Evolutionary conservation across 805 yeast genomes (phyloP).

Genomic region (Yarrowia sp.): DNA sequence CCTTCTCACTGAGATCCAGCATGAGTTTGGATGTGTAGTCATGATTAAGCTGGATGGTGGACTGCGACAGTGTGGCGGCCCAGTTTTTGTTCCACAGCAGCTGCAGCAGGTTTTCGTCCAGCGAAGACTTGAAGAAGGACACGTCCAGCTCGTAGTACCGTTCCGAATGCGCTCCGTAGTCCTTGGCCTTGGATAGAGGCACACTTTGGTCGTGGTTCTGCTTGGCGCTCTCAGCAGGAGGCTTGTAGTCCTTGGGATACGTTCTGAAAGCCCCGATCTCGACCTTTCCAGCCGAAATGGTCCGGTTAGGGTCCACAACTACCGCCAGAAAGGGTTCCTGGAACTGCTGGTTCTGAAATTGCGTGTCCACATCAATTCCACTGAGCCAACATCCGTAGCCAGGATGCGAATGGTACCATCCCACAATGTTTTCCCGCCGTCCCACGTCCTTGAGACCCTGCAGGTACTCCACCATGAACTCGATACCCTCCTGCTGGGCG

Average conservation of each 20-base stretch:
- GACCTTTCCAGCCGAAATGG: slow-evolving; percentile 65
- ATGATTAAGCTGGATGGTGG: slow-evolving; percentile 45
- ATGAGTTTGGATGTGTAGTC: slow-evolving; percentile 47
- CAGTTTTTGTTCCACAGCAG: slow-evolving; percentile 57
- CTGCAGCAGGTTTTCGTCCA: slow-evolving; percentile 58
- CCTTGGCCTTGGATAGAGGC: slow-evolving; percentile 63
- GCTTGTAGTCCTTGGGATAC: slow-evolving; percentile 53
- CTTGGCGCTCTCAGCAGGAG: slow-evolving; percentile 41
- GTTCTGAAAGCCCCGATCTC: slow-evolving; percentile 93
- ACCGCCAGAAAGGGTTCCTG: slow-evolving; percentile 93
- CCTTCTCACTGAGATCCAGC: slow-evolving; percentile 46
- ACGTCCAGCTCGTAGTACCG: slow-evolving; percentile 72
- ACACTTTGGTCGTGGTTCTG: slow-evolving; percentile 44
- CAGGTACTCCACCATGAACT: slow-evolving; percentile 87
- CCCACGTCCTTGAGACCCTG: slow-evolving; percentile 61
- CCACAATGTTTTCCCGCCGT: slow-evolving; percentile 76
- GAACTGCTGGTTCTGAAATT: slow-evolving; percentile 78
- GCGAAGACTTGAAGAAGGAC: slow-evolving; percentile 60
- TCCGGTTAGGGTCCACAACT: slow-evolving; percentile 83
- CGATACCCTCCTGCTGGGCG: slow-evolving; percentile 92
- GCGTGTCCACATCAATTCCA: slow-evolving; percentile 92
- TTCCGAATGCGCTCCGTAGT: slow-evolving; percentile 74
- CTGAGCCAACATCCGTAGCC: slow-evolving; percentile 97
- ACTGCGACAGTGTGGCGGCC: slow-evolving; percentile 53
- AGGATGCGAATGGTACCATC: slow-evolving; percentile 98